Base-by-base conservation (phyloP, 73 alveolate species). In the Effrenium voratum region DNA sequence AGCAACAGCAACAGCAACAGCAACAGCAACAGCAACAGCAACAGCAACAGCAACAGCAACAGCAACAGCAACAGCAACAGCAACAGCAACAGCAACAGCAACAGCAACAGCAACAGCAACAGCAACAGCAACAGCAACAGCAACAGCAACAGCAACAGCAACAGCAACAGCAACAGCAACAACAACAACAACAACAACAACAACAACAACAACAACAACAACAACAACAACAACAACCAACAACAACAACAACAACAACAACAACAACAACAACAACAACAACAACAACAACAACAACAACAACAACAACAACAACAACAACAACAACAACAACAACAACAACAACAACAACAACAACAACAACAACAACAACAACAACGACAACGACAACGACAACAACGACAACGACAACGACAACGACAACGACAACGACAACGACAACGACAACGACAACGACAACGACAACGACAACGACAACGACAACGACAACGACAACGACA, bases 231-330 rank as follows among this genome's bases (percentile, higher is more conserved):
- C 68, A 55, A 55, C 12, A 22, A 12, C 12, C 12, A 55, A 55
- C 68, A 55, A 55, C 68, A 15, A 22, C 12, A 22, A 12, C 12
- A 55, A 15, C 30, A 57, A 2, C 72, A 57, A 57, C 72, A 57
- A 57, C 72, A 57, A 57, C 68, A 55, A 55, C 22, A 22, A 12
- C 12, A 55, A 55, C 30, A 12, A 55, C 12, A 55, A 55, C 68
- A 55, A 55, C 68, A 15, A 22, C 12, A 22, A 12, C 12, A 55
- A 15, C 30, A 57, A 2, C 72, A 57, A 57, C 72, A 57, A 57
- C 72, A 57, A 57, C 72, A 57, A 57, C 72, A 57, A 57, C 72
- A 57, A 57, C 72, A 57, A 57, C 72, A 57, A 57, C 72, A 57
- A 57, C 72, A 57, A 57, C 72, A 57, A 57, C 72, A 57, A 57